Percentiles rank a stretch among this genome's conserved stretches.
Evolutionary conservation across 2,329 filamentous ascomycete genomes (phyloP).

Genomic region (Ambrosiella beaveri): DNA sequence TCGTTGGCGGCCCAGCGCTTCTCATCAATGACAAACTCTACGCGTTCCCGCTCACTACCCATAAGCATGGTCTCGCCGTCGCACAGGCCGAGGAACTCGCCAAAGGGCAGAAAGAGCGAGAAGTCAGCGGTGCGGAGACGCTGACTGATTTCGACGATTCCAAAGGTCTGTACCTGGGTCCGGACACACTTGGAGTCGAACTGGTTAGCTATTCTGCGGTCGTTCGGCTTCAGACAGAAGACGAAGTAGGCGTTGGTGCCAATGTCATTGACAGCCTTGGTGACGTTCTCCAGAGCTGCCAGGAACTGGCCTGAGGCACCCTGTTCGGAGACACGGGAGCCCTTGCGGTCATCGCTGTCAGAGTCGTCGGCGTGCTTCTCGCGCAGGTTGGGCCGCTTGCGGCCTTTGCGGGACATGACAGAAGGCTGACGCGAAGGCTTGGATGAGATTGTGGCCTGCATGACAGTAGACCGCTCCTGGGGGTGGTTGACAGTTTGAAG

Average conservation of each 20-base stretch:
- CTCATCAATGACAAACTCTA: conserved; percentile 77
- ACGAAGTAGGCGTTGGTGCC: conserved; percentile 91
- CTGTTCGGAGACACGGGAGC: conserved; percentile 43
- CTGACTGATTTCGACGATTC: conserved; percentile 93
- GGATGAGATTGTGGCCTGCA: conserved; percentile 91
- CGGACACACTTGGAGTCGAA: conserved; percentile 98
- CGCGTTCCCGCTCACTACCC: conserved; percentile 82
- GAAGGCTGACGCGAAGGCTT: conserved; percentile 86
- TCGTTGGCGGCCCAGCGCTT: conserved; percentile 88
- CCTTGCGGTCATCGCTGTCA: conserved; percentile 29
- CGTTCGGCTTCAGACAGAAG: conserved; percentile 94
- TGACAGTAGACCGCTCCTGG: conserved; percentile 72
- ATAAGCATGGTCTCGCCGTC: conserved; percentile 74
- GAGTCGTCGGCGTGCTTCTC: conserved; percentile 25
- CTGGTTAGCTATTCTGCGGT: conserved; percentile 90
- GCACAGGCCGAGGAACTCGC: conserved; percentile 79
- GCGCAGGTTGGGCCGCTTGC: conserved; percentile 21
- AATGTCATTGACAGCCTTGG: conserved; percentile 62
- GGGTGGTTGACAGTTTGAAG: conserved; percentile 87
- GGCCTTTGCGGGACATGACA: conserved; percentile 60
- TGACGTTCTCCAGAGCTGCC: conserved; percentile 75
- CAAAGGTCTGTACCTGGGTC: conserved; percentile 84
- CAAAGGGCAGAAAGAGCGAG: conserved; percentile 86
- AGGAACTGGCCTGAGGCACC: conserved; percentile 89
- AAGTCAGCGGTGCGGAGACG: conserved; percentile 85